Evolutionary conservation across 306 rosid genomes (phyloP).

Genomic region (Boehmeria nivea): DNA sequence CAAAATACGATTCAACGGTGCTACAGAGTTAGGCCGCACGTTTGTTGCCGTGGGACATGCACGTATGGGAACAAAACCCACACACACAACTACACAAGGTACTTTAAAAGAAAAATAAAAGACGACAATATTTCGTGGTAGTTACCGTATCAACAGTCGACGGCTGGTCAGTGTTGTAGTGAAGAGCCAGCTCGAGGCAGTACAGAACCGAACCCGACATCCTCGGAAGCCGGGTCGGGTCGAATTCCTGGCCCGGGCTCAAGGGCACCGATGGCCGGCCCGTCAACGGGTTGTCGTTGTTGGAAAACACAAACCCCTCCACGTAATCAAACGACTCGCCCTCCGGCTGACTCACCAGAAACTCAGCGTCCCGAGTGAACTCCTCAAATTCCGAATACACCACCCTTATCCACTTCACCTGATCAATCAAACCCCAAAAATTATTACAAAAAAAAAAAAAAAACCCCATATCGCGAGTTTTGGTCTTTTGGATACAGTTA

Average conservation of each 20-base stretch:
- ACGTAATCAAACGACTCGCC: constrained; percentile 82
- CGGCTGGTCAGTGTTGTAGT: constrained; percentile 37
- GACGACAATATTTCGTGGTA: background rate
- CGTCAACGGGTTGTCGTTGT: constrained; percentile 58
- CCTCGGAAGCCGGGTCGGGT: constrained; percentile 38
- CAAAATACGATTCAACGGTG: constrained; percentile 14
- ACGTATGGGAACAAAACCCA: too few relatives aligned
- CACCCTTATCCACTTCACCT: constrained; percentile 94
- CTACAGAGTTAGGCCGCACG: constrained; percentile 6
- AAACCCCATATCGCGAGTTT: too few relatives aligned
- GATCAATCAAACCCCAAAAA: constrained; percentile 13
- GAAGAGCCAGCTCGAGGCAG: constrained; percentile 81
- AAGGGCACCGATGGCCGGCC: constrained; percentile 74
- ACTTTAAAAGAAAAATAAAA: background rate
- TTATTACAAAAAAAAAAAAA: background rate
- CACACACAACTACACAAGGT: background rate
- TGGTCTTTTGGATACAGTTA: too few relatives aligned
- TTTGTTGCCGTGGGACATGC: background rate
- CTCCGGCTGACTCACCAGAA: constrained; percentile 51
- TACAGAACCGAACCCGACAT: constrained; percentile 68
- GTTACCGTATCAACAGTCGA: constrained; percentile 64
- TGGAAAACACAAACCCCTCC: constrained; percentile 85
- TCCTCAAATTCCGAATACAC: constrained; percentile 70
- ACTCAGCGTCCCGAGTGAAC: constrained; percentile 68
- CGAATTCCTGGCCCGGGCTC: constrained; percentile 36